Base-by-base conservation (phyloP, 257 asterid genomes). In the Plantago ovata region DNA sequence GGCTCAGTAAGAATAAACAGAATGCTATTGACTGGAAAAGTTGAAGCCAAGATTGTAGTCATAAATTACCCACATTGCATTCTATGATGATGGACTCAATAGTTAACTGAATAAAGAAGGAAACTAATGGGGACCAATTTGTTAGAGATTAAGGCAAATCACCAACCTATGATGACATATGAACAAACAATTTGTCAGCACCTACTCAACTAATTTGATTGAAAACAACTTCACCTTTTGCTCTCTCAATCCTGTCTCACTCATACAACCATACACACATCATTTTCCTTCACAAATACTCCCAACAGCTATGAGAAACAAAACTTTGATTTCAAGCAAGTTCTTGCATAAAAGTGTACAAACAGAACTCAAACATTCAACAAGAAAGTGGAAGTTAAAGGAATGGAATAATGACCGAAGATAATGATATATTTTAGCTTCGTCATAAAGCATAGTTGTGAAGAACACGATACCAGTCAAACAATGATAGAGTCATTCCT, bases 131-230 rank as follows among this genome's bases (percentile, higher is more conserved):
- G 40, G 66, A 38, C 60, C 19, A 43, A 39, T 64, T 44, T 47
- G 58, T 38, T 56, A 33, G 56, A 38, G 33, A 42, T 47, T 15
- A 55, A 20, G 32, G 51, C 44, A 44, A 59, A 53, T 19, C 58
- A 58, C 39, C 69, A 56, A 56, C 65, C 22, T 16, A 10, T 38
- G 49, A 18, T 56, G 66, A 13, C 63, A 66, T 39, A 32, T 55
- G 47, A 58, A 48, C 71, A 33, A 59, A 72, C 68, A 67, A 28
- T 28, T 28, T 2, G 36, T 6, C 36, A 28, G 36, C 48, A 24
- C 45, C 46, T 13, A 42, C 50, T 43, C 60, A 44, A 39, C 23
- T 56, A 60, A 38, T 40, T 63, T 39, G 40, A 50, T 22, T 39
- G 51, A 19, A 56, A 53, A n/a, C 23, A 14, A 10, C 43, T 19